phyloP scores from a whole-genome alignment of 306 rosid genomes.

The Cicer pinnatifidum region DNA sequence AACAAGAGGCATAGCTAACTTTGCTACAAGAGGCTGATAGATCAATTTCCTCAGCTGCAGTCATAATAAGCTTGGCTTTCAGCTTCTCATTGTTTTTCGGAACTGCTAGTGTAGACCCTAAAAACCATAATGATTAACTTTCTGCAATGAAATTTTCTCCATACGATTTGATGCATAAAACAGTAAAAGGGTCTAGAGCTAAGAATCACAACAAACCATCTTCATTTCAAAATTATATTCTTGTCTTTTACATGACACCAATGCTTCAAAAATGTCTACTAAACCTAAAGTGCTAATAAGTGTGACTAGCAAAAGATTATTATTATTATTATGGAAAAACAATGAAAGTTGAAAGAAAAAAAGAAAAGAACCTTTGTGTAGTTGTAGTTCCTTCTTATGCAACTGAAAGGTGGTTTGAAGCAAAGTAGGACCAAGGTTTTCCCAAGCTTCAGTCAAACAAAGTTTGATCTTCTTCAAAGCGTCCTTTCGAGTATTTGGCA shows the following conservation, averaged over 20 bases:
- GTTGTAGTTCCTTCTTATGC: background rate
- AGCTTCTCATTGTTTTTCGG: constrained; percentile 25
- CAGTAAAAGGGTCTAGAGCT: no score
- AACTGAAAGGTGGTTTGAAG: no score
- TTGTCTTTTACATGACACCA: background rate
- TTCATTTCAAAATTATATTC: no score
- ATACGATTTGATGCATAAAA: no score
- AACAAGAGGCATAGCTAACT: constrained; percentile 10
- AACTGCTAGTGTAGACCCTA: constrained; percentile 26
- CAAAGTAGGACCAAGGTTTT: constrained; percentile 48
- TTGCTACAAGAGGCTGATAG: constrained; percentile 4
- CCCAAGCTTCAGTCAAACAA: constrained; percentile 52
- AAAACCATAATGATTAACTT: background rate
- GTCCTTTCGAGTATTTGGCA: constrained; percentile 42
- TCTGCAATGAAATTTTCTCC: background rate
- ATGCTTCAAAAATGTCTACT: background rate
- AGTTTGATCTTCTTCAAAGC: constrained; percentile 47
- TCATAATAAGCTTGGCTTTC: constrained; percentile 1
- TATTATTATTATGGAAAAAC: background rate
- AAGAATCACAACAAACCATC: no score
- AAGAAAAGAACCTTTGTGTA: background rate
- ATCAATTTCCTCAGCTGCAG: constrained; percentile 45
- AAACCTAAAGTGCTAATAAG: background rate
- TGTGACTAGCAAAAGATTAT: background rate
- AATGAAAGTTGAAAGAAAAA: background rate